Evolutionary conservation across 305 asterid genomes (phyloP).

Genomic region (Fraxinus nigra): DNA sequence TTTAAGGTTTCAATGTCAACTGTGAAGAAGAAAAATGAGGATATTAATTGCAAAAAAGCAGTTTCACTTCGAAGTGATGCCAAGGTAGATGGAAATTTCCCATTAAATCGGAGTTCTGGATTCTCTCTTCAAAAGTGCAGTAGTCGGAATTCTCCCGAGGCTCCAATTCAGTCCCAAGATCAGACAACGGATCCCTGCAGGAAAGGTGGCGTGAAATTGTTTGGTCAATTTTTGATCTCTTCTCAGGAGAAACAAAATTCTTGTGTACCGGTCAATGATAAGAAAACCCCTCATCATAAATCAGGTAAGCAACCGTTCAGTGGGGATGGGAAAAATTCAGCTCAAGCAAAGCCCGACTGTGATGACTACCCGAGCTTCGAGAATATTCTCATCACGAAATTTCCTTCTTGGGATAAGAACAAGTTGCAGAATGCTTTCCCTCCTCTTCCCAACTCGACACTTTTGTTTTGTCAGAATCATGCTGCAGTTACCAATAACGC

Average conservation of each 20-base stretch:
- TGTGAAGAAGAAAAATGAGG: slow-evolving; percentile 41
- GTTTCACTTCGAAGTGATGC: slow-evolving; percentile 34
- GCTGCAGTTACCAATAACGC: slow-evolving; percentile 57
- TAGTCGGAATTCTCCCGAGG: slow-evolving; percentile 34
- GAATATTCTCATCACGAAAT: slow-evolving; percentile 44
- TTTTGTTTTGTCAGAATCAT: slow-evolving; percentile 71
- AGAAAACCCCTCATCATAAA: slow-evolving; percentile 32
- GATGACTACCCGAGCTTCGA: slow-evolving; percentile 43
- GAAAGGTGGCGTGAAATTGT: slow-evolving; percentile 82
- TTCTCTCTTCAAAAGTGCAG: slow-evolving; percentile 58
- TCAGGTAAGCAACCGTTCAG: slow-evolving; percentile 33
- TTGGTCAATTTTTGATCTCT: slow-evolving; percentile 76
- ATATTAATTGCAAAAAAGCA: slow-evolving; percentile 37
- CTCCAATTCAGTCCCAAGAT: slow-evolving; percentile 36
- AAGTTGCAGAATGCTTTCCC: slow-evolving; percentile 51
- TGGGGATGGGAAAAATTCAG: slow-evolving; percentile 41
- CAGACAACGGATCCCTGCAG: slow-evolving; percentile 37
- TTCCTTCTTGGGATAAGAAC: slow-evolving; percentile 54
- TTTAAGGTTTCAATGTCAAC: slow-evolving; percentile 49
- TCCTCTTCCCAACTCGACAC: slow-evolving; percentile 57
- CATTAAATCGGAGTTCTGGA: slow-evolving; percentile 30
- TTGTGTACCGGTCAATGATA: slow-evolving; percentile 25
- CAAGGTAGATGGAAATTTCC: slow-evolving; percentile 35
- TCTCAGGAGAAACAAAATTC: slow-evolving; percentile 50
- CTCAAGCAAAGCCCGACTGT: slow-evolving; percentile 41